Base-by-base conservation (phyloP, 2,329 filamentous ascomycete genomes). In the Nigrospora sphaerica region DNA sequence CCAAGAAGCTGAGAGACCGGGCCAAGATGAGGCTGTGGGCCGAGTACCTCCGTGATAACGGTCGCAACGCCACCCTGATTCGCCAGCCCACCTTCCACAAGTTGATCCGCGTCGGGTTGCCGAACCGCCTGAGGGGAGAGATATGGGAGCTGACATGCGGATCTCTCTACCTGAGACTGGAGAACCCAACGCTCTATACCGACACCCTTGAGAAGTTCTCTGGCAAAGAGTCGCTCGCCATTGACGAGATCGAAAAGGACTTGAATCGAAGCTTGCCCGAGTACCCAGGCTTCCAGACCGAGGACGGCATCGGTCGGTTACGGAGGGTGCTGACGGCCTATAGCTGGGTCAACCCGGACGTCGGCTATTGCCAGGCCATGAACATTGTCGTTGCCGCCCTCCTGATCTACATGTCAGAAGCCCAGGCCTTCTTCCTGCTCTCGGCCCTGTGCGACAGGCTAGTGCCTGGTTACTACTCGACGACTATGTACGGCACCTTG, bases 351-450 rank as follows among this genome's bases (percentile, higher is more conserved):
- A 93, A 98, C 59, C 80, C 88, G 45, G 90, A 96, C 54, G 91
- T 98, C 46, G 93, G 93, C 54, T 98, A 98, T 67, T 98, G 93
- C 65, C 93, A 98, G 68, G 93, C 93, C 51, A 98, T 98, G 93
- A 98, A 98, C 66, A 98, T 98, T 56, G 93, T 98, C 32, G 92
- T 96, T 46, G 93, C 93, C 16, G 93, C 93, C n/a, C 72, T 98
- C 48, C 77, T 98, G 57, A 98, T 98, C 74, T 97, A 97, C 72
- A 95, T 95, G 83, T 97, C 91, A 10, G 93, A 98, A 67, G 69
- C 86, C 0, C 93, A 98, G 68, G 93, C 93, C 1, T 98, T 97
- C 69, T 98, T 93, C 65, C 75, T 96, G 9, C 79, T 98, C 38
- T 95, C 90, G 2, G 78, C 92, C 1, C 75, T 98, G 14, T 98